Evolutionary conservation across 768 basidiomycete species (phyloP).

Genomic region (Strobilomyces confusus): DNA sequence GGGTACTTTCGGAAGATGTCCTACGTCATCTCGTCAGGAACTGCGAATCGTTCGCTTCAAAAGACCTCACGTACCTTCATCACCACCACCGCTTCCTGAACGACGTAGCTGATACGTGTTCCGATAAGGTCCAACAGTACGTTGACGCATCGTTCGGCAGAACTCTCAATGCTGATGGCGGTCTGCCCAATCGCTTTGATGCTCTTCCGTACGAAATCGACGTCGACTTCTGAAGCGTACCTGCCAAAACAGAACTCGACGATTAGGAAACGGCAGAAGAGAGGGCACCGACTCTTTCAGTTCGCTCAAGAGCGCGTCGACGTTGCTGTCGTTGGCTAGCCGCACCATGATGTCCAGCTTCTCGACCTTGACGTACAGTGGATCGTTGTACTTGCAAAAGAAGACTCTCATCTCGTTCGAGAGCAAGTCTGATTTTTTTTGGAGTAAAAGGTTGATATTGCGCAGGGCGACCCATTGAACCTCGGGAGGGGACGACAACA

Average conservation of each 20-base stretch:
- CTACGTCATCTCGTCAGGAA: conserved; percentile 36
- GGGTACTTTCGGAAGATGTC: conserved; percentile 99
- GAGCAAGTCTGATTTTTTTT: conserved; percentile 87
- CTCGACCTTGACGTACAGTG: conserved; percentile 97
- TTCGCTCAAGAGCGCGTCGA: conserved; percentile 92
- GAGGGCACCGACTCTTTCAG: conserved; percentile 77
- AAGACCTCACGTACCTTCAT: conserved; percentile 72
- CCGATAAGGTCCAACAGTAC: conserved; percentile 90
- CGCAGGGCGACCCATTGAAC: conserved; percentile 98
- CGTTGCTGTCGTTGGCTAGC: conserved; percentile 85
- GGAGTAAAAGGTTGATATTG: conserved; percentile 94
- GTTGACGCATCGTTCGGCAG: conserved; percentile 92
- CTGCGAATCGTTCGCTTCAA: too few relatives aligned
- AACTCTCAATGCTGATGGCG: conserved; percentile 90
- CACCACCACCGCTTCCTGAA: conserved; percentile 96
- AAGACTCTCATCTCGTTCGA: conserved; percentile 98
- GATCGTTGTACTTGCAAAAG: conserved; percentile 99
- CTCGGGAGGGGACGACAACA: conserved; percentile 94
- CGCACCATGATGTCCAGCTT: conserved; percentile 99
- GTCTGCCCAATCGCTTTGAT: conserved; percentile 96
- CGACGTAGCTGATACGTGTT: conserved; percentile 94
- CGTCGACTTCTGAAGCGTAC: conserved; percentile 96
- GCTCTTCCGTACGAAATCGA: conserved; percentile 94
- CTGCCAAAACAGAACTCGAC: conserved; percentile 36
- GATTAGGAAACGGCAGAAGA: neutral